These are phyloP conservation scores for Venturiaceae sp. DNA, from an alignment of 2,329 filamentous ascomycete species.

Conservation along the genomic window DNA sequence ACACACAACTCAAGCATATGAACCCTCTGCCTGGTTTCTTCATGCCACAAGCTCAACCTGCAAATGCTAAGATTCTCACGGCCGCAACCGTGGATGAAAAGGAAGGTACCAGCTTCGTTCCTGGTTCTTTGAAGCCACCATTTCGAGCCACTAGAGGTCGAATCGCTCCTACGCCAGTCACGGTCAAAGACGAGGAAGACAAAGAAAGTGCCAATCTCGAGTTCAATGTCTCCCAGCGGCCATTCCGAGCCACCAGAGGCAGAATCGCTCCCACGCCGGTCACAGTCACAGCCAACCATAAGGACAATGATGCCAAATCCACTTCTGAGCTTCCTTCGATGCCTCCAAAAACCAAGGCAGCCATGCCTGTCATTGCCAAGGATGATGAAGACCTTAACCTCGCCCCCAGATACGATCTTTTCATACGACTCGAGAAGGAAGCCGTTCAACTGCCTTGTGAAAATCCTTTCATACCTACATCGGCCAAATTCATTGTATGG, in stretches of 20 bases:
- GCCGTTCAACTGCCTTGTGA: no score
- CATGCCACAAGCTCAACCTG: neutral
- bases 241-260: neutral
- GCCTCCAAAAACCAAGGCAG: no score
- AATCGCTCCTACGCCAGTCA: neutral
- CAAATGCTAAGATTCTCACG: neutral
- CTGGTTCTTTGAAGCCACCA: neutral
- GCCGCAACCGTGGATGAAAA: neutral
- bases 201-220: neutral
- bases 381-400: no score
- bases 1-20: neutral
- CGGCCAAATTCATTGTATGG: no score
- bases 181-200: neutral
- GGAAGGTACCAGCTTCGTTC: no score
- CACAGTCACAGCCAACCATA: neutral
- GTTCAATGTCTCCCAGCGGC: no score
- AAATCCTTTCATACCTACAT: no score
- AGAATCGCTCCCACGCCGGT: neutral
- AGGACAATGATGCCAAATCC: no score
- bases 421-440: no score
- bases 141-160: neutral
- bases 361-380: no score
- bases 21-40: neutral
- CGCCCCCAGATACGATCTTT: no score
- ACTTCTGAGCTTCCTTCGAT: no score